phyloP scores from a whole-genome alignment of 2,329 filamentous ascomycete species.

The Verticillium dahliae region DNA sequence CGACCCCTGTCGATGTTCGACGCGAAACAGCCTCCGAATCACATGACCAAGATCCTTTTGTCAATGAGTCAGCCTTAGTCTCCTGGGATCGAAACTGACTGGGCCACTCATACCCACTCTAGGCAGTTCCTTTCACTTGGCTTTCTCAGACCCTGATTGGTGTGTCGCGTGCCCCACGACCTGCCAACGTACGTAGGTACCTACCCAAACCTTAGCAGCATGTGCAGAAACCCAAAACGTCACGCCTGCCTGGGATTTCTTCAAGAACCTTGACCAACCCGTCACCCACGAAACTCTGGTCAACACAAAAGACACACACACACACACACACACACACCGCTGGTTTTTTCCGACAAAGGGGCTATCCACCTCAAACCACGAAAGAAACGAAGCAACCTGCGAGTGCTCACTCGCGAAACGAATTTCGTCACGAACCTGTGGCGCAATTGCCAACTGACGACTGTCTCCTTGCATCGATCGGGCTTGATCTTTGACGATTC shows the following conservation, averaged over 20 bases:
- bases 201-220: not conserved
- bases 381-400: not conserved
- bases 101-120: too few species aligned
- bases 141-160: not conserved
- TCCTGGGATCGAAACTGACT: too few species aligned
- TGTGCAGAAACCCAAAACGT: not conserved
- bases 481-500: not conserved
- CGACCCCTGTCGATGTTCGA: not conserved
- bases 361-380: not conserved
- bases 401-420: not conserved
- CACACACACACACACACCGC: not conserved
- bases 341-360: not conserved
- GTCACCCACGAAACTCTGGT: not conserved
- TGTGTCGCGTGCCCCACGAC: not conserved
- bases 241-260: not conserved
- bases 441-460: not conserved
- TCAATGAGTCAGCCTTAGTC: not conserved
- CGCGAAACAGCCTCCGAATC: conserved; percentile 12
- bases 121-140: not conserved
- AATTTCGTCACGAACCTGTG: not conserved
- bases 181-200: conserved; percentile 1
- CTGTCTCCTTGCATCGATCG: not conserved
- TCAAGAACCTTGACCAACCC: not conserved
- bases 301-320: not conserved
- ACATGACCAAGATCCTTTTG: not conserved